Percentiles rank a stretch among this genome's conserved stretches.
Evolutionary conservation across 768 basidiomycete species (phyloP).

Genomic region (Tricholoma flavovirens): DNA sequence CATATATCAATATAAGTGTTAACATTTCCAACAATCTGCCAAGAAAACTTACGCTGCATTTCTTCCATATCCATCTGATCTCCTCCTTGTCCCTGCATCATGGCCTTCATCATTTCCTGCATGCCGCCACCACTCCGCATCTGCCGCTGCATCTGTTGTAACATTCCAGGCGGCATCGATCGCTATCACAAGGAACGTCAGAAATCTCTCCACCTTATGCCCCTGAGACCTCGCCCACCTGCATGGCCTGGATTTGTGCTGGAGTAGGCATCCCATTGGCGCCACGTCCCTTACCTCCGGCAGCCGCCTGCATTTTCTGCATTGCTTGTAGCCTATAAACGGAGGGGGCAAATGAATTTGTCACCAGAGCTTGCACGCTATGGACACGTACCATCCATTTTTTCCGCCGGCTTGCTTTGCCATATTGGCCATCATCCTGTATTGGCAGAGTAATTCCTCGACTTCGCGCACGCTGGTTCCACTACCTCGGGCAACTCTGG

Average conservation of each 20-base stretch:
- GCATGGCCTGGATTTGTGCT: conserved; percentile 91
- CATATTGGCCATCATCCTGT: conserved; percentile 98
- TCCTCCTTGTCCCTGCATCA: conserved; percentile 93
- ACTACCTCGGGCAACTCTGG: conserved; percentile 86
- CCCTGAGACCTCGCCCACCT: conserved; percentile 43
- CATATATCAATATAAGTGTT: neutral
- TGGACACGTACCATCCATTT: conserved; percentile 72
- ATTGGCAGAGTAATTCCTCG: conserved; percentile 95
- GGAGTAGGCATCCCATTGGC: conserved; percentile 87
- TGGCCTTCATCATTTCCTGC: conserved; percentile 97
- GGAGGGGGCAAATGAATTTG: neutral
- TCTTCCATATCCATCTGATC: conserved; percentile 92
- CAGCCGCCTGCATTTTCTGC: conserved; percentile 89
- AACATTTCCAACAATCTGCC: neutral
- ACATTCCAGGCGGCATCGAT: conserved; percentile 91
- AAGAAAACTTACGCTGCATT: conserved; percentile 67
- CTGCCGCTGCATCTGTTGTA: conserved; percentile 88
- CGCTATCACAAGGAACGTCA: conserved; percentile 41
- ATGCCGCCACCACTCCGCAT: conserved; percentile 79
- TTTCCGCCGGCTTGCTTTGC: conserved; percentile 97
- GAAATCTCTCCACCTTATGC: neutral
- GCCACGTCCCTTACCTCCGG: conserved; percentile 82
- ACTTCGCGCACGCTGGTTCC: conserved; percentile 96
- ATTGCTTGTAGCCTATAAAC: conserved; percentile 66
- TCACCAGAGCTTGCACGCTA: conserved; percentile 5